Percentiles rank a stretch among this genome's conserved stretches.
Conservation (phyloP, 2,329 filamentous ascomycete genomes). For the Colletotrichum sp. region DNA sequence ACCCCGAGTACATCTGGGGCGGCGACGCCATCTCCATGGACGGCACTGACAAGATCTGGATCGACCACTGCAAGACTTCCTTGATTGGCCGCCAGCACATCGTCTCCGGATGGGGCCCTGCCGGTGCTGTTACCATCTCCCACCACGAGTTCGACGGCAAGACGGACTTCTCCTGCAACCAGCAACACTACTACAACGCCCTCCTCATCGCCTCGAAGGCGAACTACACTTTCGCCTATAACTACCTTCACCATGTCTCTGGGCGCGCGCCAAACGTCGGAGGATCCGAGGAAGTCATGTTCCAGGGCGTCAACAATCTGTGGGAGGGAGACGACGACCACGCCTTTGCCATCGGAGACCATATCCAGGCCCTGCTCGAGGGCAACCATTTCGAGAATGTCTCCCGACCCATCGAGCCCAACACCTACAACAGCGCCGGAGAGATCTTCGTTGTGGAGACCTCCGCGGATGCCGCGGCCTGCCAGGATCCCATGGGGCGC, state of each 20-base stretch:
- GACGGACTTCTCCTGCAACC: conserved; percentile 48
- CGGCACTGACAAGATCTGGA: background rate
- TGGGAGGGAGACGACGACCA: background rate
- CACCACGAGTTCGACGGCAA: conserved; percentile 51
- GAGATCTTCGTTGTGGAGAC: conserved; percentile 25
- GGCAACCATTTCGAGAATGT: conserved; percentile 20
- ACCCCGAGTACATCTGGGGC: background rate
- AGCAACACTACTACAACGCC: conserved; percentile 52
- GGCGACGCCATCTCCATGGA: background rate
- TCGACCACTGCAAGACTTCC: background rate
- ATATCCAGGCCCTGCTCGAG: background rate
- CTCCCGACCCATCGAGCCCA: conserved; percentile 40
- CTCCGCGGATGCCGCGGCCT: conserved; percentile 11
- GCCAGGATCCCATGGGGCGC: conserved; percentile 28
- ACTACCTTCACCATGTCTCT: conserved; percentile 45
- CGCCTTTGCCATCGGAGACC: background rate
- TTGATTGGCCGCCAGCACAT: background rate
- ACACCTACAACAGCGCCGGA: conserved; percentile 21
- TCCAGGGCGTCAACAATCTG: background rate
- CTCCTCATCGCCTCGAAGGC: conserved; percentile 44
- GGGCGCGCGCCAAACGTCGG: background rate
- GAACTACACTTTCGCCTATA: conserved; percentile 44
- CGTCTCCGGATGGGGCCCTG: background rate
- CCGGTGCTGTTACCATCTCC: conserved; percentile 10
- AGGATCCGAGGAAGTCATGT: background rate